phyloP scores from a whole-genome alignment of 139 green algal genomes.

The Coccomyxa sp. region DNA sequence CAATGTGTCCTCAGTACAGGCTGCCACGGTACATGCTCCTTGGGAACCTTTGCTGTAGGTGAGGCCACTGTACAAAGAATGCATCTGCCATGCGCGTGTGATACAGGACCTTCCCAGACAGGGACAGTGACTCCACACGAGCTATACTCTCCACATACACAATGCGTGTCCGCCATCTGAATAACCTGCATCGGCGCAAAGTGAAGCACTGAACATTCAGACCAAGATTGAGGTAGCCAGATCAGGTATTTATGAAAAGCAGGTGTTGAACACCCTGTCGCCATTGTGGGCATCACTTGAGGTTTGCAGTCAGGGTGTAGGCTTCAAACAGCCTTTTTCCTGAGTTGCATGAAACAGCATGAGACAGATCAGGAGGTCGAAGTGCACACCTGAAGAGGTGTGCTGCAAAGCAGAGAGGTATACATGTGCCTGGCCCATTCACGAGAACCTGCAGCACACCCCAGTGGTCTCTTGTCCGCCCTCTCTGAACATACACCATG shows the following conservation, averaged over 20 bases:
- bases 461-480: too few relatives aligned
- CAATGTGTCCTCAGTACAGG: slow-evolving; percentile 67
- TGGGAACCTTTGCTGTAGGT: slow-evolving; percentile 48
- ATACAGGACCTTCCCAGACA: slow-evolving; percentile 86
- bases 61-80: slow-evolving; percentile 75
- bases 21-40: slow-evolving; percentile 54
- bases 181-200: slow-evolving; percentile 33
- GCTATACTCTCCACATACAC: slow-evolving; percentile 91
- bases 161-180: slow-evolving; percentile 35
- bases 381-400: slow-evolving; percentile 40
- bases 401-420: slow-evolving; percentile 68
- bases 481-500: too few relatives aligned
- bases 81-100: slow-evolving; percentile 52
- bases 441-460: slow-evolving; percentile 52
- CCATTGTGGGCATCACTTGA: not conserved
- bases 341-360: too few relatives aligned
- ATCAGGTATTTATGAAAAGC: too few relatives aligned
- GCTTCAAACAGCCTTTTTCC: too few relatives aligned
- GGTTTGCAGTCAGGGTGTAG: too few relatives aligned
- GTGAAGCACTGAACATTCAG: not conserved
- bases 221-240: not conserved
- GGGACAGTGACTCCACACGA: slow-evolving; percentile 59
- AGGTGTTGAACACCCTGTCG: too few relatives aligned
- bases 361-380: too few relatives aligned
- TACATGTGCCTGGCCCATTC: slow-evolving; percentile 86